These are phyloP conservation scores for Zelopaecilomyces penicillatus DNA, from an alignment of 2,329 filamentous ascomycete genomes.

Conservation along the genomic window DNA sequence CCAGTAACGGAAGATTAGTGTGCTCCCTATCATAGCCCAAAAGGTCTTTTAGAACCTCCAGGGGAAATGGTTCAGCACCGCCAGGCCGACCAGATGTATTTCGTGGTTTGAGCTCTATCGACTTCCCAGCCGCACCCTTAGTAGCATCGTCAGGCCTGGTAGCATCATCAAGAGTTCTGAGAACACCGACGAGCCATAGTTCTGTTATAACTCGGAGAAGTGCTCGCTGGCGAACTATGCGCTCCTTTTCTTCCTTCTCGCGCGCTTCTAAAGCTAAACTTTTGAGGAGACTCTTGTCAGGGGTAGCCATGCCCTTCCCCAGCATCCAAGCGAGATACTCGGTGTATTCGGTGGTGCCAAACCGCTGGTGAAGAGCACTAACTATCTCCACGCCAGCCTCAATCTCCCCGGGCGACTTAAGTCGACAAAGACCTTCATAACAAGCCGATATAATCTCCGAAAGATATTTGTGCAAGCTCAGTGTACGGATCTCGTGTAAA, in stretches of 20 bases:
- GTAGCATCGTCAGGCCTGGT: conserved; percentile 55
- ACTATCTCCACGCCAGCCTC: conserved; percentile 87
- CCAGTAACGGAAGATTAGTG: conserved; percentile 79
- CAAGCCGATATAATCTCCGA: conserved; percentile 95
- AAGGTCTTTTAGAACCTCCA: conserved; percentile 96
- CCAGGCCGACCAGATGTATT: conserved; percentile 47
- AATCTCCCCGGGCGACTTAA: conserved; percentile 87
- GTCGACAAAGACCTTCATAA: conserved; percentile 85
- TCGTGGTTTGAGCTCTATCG: conserved; percentile 50
- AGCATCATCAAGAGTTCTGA: conserved; percentile 69
- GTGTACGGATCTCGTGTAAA: conserved; percentile 77
- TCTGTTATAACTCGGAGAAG: conserved; percentile 88
- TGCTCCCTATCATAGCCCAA: conserved; percentile 91
- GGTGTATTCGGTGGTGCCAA: conserved; percentile 84
- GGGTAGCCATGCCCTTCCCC: conserved; percentile 82
- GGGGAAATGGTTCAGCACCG: conserved; percentile 79
- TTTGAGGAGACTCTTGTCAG: conserved; percentile 79
- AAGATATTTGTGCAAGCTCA: conserved; percentile 92
- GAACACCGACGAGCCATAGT: conserved; percentile 84
- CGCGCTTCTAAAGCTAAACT: conserved; percentile 69
- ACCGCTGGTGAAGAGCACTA: conserved; percentile 91
- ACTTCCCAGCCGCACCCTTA: conserved; percentile 54
- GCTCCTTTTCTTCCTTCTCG: conserved; percentile 94
- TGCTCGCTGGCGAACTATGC: conserved; percentile 74
- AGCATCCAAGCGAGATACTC: conserved; percentile 87